Evolutionary conservation across 805 yeast genomes (phyloP).

Genomic region (Starmera dryadoides): DNA sequence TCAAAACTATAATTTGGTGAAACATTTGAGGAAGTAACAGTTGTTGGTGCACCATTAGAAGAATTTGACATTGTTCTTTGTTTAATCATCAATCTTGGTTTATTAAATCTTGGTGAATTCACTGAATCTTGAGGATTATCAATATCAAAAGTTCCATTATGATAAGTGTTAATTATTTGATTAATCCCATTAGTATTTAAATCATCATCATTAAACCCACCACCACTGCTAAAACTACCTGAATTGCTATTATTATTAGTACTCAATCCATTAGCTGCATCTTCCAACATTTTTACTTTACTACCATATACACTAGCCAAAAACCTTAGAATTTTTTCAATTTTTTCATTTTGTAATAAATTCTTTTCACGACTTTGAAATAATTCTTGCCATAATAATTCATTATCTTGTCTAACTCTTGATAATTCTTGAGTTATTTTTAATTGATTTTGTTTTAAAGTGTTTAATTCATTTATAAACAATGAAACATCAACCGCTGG

Average conservation of each 20-base stretch:
- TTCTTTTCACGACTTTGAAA: conserved; percentile 78
- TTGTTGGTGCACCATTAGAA: neutral
- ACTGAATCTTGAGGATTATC: neutral
- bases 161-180: neutral
- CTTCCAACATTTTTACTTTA: conserved; percentile 4
- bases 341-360: conserved; percentile 76
- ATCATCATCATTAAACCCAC: neutral
- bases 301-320: conserved; percentile 59
- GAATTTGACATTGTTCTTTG: conserved; percentile 4
- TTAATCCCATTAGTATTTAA: neutral
- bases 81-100: conserved; percentile 5
- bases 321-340: conserved; percentile 82
- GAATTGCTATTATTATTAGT: no score
- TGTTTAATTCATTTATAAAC: conserved; percentile 65
- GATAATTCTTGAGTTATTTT: conserved; percentile 79
- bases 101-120: neutral
- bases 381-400: conserved; percentile 86
- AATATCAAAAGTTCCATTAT: neutral
- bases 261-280: no score
- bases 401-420: conserved; percentile 81
- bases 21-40: neutral
- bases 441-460: conserved; percentile 68
- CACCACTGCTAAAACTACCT: neutral
- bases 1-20: neutral
- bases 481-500: conserved; percentile 15